Conservation (phyloP, 2,329 filamentous ascomycete genomes). For the Exophiala spinifera region DNA sequence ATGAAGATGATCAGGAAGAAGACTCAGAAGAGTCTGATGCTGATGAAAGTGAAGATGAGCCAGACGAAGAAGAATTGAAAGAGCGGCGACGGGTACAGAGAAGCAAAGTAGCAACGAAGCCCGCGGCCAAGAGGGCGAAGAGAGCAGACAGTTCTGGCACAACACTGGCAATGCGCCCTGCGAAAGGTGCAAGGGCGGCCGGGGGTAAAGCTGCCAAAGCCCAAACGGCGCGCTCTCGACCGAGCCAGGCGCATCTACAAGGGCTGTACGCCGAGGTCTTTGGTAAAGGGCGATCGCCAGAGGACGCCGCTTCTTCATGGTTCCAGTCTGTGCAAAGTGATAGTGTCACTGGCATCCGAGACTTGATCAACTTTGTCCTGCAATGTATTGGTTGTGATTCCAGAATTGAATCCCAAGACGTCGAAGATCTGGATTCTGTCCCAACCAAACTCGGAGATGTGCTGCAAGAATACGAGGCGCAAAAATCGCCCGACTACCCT, state of each 20-base stretch:
- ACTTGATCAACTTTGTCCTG: slow-evolving; percentile 61
- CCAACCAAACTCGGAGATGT: slow-evolving; percentile 75
- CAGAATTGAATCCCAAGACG: slow-evolving; percentile 75
- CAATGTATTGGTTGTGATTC: slow-evolving; percentile 75
- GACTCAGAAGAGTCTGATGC: slow-evolving; percentile 26
- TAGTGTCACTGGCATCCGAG: slow-evolving; percentile 53
- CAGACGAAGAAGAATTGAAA: slow-evolving; percentile 51
- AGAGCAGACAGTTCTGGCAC: slow-evolving; percentile 46
- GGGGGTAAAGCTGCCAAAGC: slow-evolving; percentile 39
- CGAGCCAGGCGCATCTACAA: slow-evolving; percentile 52
- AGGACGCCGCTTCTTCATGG: slow-evolving; percentile 59
- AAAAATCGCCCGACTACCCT: slow-evolving; percentile 85
- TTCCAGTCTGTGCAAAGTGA: slow-evolving; percentile 55
- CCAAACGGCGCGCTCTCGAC: slow-evolving; percentile 51
- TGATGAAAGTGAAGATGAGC: slow-evolving; percentile 33
- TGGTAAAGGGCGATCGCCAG: slow-evolving; percentile 51
- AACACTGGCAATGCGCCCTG: slow-evolving; percentile 55
- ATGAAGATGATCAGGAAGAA: slow-evolving; percentile 30
- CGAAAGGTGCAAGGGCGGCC: slow-evolving; percentile 41
- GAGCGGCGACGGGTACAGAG: slow-evolving; percentile 41
- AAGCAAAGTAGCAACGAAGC: slow-evolving; percentile 39
- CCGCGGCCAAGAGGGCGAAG: slow-evolving; percentile 55
- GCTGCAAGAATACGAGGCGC: slow-evolving; percentile 81
- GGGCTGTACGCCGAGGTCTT: slow-evolving; percentile 64
- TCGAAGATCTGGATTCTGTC: slow-evolving; percentile 84